Base-by-base conservation (phyloP, 257 asterid genomes). In the Nicotiana tomentosiformis region DNA sequence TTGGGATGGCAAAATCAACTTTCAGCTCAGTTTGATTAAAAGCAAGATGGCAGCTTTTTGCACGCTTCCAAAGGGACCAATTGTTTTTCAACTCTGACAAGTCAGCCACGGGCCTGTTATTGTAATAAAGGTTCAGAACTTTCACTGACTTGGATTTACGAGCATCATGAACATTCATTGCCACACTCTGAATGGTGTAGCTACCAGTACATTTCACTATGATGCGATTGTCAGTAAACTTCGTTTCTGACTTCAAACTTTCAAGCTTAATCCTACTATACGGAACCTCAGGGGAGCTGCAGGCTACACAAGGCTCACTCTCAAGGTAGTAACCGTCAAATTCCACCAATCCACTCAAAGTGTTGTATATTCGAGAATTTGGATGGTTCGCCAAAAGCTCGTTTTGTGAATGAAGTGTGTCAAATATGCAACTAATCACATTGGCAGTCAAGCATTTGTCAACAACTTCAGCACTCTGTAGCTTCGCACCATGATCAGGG, bases 311-410 rank as follows among this genome's bases (percentile, higher is more conserved):
- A 82, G 99, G 99, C 86, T 96, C 99, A 87, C 99, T 96, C 89
- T 96, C 99, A 81, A 96, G 99, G 91, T 96, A 96, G 90, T 96
- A 96, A 74, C 99, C 99, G 88, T 96, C 99, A 89, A 96, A 96
- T 87, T 96, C 99, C 86, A 96, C 99, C 95, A 96, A 90, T 77
- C 98, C 96, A 89, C 97, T 94, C 90, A 96, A 86, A 17, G 99
- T 96, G 89, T 92, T 94, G 89, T 96, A 96, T 80, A 96, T 96
- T 81, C 99, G 98, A 65, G 99, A 96, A 87, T 96, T 96, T 20
- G 99, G 99, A 91, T 96, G 99, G 87, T 96, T 96, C 17, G 99
- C 99, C 90, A 96, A 87, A 87, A 96, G 98, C 88, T 96, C 99
- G 87, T 96, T 96, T 86, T 96, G 99, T 20, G 94, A 93, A 85